Evolutionary conservation across 164 flowering plant genomes (phyloP), one percentile per base, ranked within the genome.

Genomic region (Nelumbo lutea): DNA sequence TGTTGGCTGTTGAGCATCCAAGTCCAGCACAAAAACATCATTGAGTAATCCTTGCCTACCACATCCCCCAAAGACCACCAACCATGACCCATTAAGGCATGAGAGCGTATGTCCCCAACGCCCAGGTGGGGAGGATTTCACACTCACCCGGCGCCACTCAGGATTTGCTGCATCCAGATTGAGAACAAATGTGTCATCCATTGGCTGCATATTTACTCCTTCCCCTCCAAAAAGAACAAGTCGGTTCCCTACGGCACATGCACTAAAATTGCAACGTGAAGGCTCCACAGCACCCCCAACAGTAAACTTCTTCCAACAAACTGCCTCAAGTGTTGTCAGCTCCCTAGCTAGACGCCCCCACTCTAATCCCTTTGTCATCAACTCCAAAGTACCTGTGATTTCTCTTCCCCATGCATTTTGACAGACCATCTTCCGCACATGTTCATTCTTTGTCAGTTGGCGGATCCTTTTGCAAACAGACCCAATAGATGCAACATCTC

Each of bases 101-200:
- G 97, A 83, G 10, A 89, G 87, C 3, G 97, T 91, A 73, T 91
- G 97, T 58, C 97, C 97, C 97, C 96, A 91, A 2, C 97, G 85
- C 58, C 97, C 97, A 40, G 97, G 96, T 8, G 97, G 97, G 27
- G 97, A 86, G 61, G 95, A 88, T 61, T 80, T 56, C 42, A 89
- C 97, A 64, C 75, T 85, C 68, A 91, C 84, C 41, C 86, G 77
- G 3, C 76, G 83, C 97, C 97, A 91, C 73, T 83, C 87, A 10
- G 96, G 96, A 70, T 82, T 78, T 4, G 73, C 83, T 42, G 87
- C 81, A 70, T 89, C 91, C 42, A 91, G 89, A 78, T 91, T 83
- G 42, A 91, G 88, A 64, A 91, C 90, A 78, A 89, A 91, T 4
- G 97, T 91, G 69, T 91, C 97, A 64, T 89, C 91, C 97, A 91